phyloP scores from a whole-genome alignment of 2,329 filamentous ascomycete genomes.

The Phaeosphaeriaceae sp. region DNA sequence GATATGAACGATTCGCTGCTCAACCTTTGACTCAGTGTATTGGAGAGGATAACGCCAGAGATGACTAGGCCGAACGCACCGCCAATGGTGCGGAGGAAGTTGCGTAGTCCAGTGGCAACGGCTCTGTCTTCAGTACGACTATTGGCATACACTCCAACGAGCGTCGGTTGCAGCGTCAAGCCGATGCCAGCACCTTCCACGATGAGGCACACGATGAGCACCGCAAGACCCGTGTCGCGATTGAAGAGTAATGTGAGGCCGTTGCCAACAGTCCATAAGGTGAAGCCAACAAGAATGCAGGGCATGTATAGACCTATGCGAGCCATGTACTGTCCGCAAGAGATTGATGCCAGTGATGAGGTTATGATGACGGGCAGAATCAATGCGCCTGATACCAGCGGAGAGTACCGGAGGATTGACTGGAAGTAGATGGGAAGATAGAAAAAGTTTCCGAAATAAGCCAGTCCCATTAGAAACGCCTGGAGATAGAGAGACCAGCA shows the following conservation, averaged over 20 bases:
- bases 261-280: conserved; percentile 59
- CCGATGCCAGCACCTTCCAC: conserved; percentile 57
- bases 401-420: conserved; percentile 58
- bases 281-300: conserved; percentile 43
- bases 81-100: conserved; percentile 67
- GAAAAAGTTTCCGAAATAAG: conserved; percentile 67
- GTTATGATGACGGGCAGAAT: conserved; percentile 51
- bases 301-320: conserved; percentile 27
- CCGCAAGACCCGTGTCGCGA: conserved; percentile 49
- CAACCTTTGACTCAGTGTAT: conserved; percentile 20
- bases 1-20: conserved; percentile 16
- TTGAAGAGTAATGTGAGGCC: conserved; percentile 62
- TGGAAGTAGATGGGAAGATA: conserved; percentile 70
- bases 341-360: conserved; percentile 21
- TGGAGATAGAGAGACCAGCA: conserved; percentile 64
- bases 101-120: conserved; percentile 67
- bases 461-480: conserved; percentile 65
- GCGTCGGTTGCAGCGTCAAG: conserved; percentile 58
- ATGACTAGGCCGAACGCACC: conserved; percentile 66
- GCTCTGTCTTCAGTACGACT: conserved; percentile 62
- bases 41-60: conserved; percentile 24
- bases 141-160: conserved; percentile 64
- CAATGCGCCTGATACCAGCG: conserved; percentile 59
- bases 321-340: conserved; percentile 28
- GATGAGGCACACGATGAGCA: conserved; percentile 61